Base-by-base conservation (phyloP, 768 basidiomycete genomes). In the Daedalea quercina region DNA sequence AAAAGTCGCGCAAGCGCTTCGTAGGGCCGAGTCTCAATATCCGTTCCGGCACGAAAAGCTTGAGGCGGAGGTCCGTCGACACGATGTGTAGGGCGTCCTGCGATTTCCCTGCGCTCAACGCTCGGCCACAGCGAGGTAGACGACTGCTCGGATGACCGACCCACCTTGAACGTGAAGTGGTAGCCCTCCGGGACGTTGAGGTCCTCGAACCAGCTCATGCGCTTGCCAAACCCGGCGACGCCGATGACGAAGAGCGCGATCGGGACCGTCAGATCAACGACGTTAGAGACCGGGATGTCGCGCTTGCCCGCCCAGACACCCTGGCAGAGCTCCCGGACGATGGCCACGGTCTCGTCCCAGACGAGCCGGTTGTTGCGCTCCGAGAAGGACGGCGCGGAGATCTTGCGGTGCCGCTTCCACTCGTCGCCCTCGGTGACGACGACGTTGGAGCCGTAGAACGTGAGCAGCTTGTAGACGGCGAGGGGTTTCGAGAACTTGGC, bases 361-460 rank as follows among this genome's bases (percentile, higher is more conserved):
- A 31, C 11, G n/a, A 26, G 11, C 1, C 25, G 31, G 28, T 41
- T n/a, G 37, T 13, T 56, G 51, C 81, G 81, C 63, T 84, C 82
- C 6, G 80, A 79, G 62, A 85, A 86, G 0, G 81, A 77, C n/a
- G 83, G 82, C 1, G 80, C 80, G 17, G 76, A 69, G 40, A 86
- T 76, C 62, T 79, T 82, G 44, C 83, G 67, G 56, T 82, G 82
- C 26, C 76, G 75, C 63, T 83, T 83, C 84, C 84, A 87, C 54
- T 79, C 73, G 3, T 80, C 76, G 20, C 77, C 80, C 58, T 86
- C 84, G 0, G 80, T 78, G 1, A 73, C 76, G n/a, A 87, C 75
- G 42, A 86, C 80, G 56, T 86, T 88, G 6, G 61, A 60, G 6
- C 85, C 84, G 60, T 76, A 86, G 52, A 80, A 70, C 0, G 65